A percentile compares a stretch with the other conserved stretches of the same genome.
Conservation (phyloP, 306 rosid genomes). For the Canavalia gladiata region DNA sequence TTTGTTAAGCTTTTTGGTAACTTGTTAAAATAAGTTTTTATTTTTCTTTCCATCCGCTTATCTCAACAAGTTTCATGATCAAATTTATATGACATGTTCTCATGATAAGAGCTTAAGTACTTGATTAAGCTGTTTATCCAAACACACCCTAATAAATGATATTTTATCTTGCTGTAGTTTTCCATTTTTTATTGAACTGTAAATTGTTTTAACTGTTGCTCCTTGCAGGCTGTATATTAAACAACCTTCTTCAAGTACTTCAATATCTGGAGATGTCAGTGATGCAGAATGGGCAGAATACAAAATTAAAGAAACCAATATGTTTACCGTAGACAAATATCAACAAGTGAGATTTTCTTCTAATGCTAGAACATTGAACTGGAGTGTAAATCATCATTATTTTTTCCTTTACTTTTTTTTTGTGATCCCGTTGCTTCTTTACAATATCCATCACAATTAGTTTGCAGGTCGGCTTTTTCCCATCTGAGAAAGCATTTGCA, state of each 20-base stretch:
- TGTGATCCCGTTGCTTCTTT: conserved; percentile 58
- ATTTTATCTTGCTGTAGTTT: conserved; percentile 7
- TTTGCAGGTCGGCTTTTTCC: conserved; percentile 95
- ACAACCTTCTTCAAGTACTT: conserved; percentile 75
- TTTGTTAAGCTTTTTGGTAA: too few relatives aligned
- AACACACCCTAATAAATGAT: neutral
- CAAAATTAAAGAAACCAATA: conserved; percentile 93
- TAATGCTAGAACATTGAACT: conserved; percentile 11
- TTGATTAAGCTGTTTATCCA: too few relatives aligned
- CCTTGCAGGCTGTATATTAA: conserved; percentile 77
- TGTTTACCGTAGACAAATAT: conserved; percentile 93
- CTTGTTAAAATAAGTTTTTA: too few relatives aligned
- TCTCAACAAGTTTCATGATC: too few relatives aligned
- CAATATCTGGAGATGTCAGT: conserved; percentile 62
- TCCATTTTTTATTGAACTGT: neutral
- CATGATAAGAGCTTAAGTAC: too few relatives aligned
- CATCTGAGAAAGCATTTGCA: conserved; percentile 86
- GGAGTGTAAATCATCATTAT: conserved; percentile 4
- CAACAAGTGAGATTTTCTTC: conserved; percentile 81
- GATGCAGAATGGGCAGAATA: conserved; percentile 92
- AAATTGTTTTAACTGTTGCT: conserved; percentile 32
- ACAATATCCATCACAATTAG: conserved; percentile 76
- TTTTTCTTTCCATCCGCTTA: too few relatives aligned
- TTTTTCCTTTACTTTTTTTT: conserved; percentile 19
- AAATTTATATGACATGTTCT: too few relatives aligned